These are phyloP conservation scores for Phylloporus rhodoxanthus DNA, from an alignment of 768 basidiomycete species.

Conservation along the genomic window DNA sequence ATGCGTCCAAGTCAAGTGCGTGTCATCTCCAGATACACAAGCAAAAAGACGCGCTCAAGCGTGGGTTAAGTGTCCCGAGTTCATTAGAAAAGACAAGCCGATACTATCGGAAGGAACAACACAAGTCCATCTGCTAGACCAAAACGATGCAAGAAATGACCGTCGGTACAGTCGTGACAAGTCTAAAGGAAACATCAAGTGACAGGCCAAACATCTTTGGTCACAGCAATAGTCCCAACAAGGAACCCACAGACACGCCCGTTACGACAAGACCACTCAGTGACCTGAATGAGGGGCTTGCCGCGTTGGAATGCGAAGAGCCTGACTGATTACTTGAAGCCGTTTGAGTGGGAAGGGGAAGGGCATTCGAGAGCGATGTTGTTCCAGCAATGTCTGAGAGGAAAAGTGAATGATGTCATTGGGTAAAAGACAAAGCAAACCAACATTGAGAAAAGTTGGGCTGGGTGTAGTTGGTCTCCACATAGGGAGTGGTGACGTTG, in stretches of 20 bases:
- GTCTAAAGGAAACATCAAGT: background rate
- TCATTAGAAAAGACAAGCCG: background rate
- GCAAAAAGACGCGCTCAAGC: background rate
- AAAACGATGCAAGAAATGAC: background rate
- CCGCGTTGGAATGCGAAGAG: slow-evolving; percentile 1
- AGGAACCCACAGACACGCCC: slow-evolving; percentile 8
- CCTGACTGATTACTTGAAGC: slow-evolving; percentile 1
- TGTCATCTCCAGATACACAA: background rate
- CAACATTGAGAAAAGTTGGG: slow-evolving; percentile 45
- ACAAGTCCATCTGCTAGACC: background rate
- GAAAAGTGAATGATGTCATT: background rate
- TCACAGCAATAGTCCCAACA: slow-evolving; percentile 20
- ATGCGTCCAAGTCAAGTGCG: background rate
- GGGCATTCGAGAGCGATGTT: slow-evolving; percentile 9
- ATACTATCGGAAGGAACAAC: background rate
- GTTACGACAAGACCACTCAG: slow-evolving; percentile 13
- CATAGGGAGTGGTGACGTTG: slow-evolving; percentile 49
- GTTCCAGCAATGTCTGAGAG: slow-evolving; percentile 23
- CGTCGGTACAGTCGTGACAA: background rate
- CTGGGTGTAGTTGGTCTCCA: slow-evolving; percentile 39
- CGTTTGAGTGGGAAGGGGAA: background rate
- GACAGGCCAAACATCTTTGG: background rate
- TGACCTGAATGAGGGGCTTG: background rate
- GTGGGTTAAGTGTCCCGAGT: background rate
- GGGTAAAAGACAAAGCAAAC: background rate